phyloP scores from a whole-genome alignment of 257 asterid species.

The Fraxinus quadrangulata region DNA sequence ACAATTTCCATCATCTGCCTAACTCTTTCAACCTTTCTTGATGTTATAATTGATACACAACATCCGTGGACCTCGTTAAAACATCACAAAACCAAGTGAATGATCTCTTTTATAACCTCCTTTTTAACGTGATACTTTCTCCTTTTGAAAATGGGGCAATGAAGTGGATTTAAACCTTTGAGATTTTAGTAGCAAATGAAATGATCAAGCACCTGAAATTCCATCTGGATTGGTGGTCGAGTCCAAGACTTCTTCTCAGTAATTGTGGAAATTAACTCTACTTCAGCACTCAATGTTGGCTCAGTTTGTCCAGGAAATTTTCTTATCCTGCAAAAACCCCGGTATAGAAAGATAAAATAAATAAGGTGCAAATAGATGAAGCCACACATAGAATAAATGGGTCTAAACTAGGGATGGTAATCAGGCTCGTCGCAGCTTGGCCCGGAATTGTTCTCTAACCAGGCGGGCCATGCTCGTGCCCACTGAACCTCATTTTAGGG shows the following conservation, averaged over 20 bases:
- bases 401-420: neutral
- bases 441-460: too few relatives aligned
- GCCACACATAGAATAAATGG: neutral
- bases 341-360: conserved; percentile 17
- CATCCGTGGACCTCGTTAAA: neutral
- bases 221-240: conserved; percentile 99
- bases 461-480: too few relatives aligned
- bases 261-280: conserved; percentile 93
- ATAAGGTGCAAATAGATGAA: neutral
- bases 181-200: conserved; percentile 10
- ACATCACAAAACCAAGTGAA: neutral
- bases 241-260: conserved; percentile 98
- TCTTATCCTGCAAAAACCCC: conserved; percentile 68
- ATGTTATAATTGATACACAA: too few relatives aligned
- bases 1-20: neutral
- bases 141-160: conserved; percentile 4
- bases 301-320: conserved; percentile 99
- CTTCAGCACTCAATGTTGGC: conserved; percentile 97
- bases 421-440: too few relatives aligned
- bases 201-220: conserved; percentile 74
- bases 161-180: conserved; percentile 8
- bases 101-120: conserved; percentile 19
- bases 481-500: too few relatives aligned
- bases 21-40: neutral
- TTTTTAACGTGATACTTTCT: neutral